Percentiles rank a stretch among this genome's conserved stretches.
These are phyloP conservation scores for Talaromyces funiculosus DNA, from an alignment of 2,329 filamentous ascomycete genomes.

Conservation along the genomic window DNA sequence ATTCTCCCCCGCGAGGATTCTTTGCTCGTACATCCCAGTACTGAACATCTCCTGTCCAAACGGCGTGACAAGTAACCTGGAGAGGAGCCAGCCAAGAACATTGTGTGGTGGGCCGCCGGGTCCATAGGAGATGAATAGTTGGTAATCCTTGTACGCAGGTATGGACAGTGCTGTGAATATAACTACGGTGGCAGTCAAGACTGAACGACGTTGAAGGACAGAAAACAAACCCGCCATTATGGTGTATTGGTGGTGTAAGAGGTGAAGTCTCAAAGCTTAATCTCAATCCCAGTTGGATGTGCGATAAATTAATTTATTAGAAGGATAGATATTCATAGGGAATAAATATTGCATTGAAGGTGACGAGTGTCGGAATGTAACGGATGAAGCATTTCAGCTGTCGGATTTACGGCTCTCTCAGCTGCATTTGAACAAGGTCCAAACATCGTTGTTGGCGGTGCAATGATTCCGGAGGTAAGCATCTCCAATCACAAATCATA, in stretches of 20 bases:
- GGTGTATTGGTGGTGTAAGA: not conserved
- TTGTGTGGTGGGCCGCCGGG: conserved; percentile 34
- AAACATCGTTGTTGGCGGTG: too few species aligned
- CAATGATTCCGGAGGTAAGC: not conserved
- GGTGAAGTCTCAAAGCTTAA: not conserved
- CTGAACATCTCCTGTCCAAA: conserved; percentile 25
- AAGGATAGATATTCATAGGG: too few species aligned
- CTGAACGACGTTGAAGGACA: not conserved
- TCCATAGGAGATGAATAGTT: conserved; percentile 32
- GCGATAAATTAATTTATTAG: too few species aligned
- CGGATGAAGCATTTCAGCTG: not conserved
- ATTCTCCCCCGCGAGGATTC: conserved; percentile 17
- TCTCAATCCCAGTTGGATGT: too few species aligned
- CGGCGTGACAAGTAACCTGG: conserved; percentile 21
- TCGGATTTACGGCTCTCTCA: not conserved
- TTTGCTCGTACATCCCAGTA: conserved; percentile 23
- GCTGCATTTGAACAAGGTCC: not conserved
- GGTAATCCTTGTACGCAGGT: conserved; percentile 29
- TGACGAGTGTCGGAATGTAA: not conserved
- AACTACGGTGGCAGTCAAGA: not conserved
- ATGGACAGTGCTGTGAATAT: not conserved
- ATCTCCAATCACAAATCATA: not conserved
- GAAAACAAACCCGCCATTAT: not conserved
- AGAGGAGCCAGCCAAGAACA: conserved; percentile 29
- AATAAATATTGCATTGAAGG: too few species aligned